A percentile compares a stretch with the other conserved stretches of the same genome.
Evolutionary conservation across 441 rosid genomes (phyloP).

Genomic region (Macaranga tanarius): DNA sequence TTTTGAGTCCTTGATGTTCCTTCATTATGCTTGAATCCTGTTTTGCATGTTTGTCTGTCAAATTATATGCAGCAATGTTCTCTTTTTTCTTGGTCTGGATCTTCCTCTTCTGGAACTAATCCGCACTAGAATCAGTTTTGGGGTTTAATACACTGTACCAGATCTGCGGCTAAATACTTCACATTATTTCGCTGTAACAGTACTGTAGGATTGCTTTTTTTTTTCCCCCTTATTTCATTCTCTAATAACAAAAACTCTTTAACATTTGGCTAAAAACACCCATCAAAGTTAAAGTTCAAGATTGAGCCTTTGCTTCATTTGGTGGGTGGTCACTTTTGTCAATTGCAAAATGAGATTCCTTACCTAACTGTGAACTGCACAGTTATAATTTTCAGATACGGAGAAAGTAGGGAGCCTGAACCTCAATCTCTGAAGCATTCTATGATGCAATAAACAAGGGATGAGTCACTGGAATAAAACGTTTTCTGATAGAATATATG

Average conservation of each 20-base stretch:
- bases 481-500: not conserved
- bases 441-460: not conserved
- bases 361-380: not conserved
- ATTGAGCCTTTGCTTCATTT: not conserved
- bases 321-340: too few species aligned
- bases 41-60: slow-evolving; percentile 3
- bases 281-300: not conserved
- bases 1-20: slow-evolving; percentile 7
- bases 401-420: not conserved
- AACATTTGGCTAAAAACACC: not conserved
- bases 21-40: slow-evolving; percentile 6
- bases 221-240: not conserved
- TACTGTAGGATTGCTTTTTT: not conserved
- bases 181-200: not conserved
- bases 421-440: not conserved
- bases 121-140: not conserved
- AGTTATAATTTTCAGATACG: not conserved
- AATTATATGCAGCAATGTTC: not conserved
- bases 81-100: not conserved
- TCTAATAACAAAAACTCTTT: not conserved
- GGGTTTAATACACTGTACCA: slow-evolving; percentile 6
- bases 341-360: too few species aligned
- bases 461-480: not conserved
- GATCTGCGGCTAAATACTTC: slow-evolving; percentile 16
- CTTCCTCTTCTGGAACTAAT: slow-evolving; percentile 8